Evolutionary conservation across 768 basidiomycete genomes (phyloP), one percentile per base, ranked within the genome.

Genomic region (Russula dissimulans): DNA sequence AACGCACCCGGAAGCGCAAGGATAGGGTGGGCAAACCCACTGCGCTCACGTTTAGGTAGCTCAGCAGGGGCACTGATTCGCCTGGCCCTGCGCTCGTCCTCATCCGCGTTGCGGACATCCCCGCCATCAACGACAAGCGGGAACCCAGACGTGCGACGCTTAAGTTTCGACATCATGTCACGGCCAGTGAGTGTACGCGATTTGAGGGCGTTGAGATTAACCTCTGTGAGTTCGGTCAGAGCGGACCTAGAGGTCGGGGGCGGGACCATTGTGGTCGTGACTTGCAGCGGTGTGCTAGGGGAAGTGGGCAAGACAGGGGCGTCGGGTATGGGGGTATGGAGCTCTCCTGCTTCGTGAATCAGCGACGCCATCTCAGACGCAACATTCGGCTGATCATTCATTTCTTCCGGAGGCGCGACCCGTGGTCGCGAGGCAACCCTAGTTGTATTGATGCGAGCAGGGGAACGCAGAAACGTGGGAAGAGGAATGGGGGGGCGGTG

Each of bases 11-110:
- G 80, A 61, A 84, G 69, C 11, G 76, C 71, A 46, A 88, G 77
- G 47, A 82, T 76, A 14, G 82, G 81, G 67, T 83, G 81, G 65
- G 78, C 73, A 68, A 87, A 86, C 44, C 81, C 83, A 46, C 68
- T 63, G 56, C 85, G 83, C 49, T 75, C 72, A 46, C 75, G 69
- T 18, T 74, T 72, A 60, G 77, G 73, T 42, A 86, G 71, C 68
- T 87, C 82, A 11, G 82, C 83, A 26, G 85, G 86, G 9, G 83
- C 84, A 67, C 84, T 86, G 65, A 77, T 76, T 53, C 86, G 78
- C 69, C 70, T 65, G 45, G 65, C 60, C 60, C 70, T 70, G 34
- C 70, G 66, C 54, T 69, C 69, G 70, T 73, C 75, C 63, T 76
- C 77, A 56, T 75, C 72, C 59, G 72, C 74, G 32, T 67, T 67